Conservation (phyloP, 1,139 yeast genomes). For the Blastobotrys illinoisensis region DNA sequence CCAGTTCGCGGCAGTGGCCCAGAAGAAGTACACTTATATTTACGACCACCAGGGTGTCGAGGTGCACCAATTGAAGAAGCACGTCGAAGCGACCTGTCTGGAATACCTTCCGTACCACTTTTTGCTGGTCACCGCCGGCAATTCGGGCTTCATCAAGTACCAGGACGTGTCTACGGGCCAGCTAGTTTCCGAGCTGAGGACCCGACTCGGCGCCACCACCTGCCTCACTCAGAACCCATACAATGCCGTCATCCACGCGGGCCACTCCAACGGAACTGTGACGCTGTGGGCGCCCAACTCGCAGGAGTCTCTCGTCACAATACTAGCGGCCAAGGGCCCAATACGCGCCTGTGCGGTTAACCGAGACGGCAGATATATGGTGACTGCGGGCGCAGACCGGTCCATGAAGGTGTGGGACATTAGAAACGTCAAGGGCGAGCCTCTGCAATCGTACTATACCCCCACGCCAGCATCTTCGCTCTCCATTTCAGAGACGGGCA, state of each 20-base stretch:
- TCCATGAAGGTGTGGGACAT: constrained; percentile 90
- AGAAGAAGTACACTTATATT: constrained; percentile 87
- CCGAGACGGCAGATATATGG: constrained; percentile 93
- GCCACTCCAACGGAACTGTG: constrained; percentile 90
- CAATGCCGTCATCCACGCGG: constrained; percentile 92
- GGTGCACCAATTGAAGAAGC: constrained; percentile 85
- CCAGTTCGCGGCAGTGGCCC: constrained; percentile 94
- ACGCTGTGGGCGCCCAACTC: constrained; percentile 91
- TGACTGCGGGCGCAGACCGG: constrained; percentile 84
- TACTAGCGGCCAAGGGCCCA: constrained; percentile 81
- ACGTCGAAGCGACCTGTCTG: constrained; percentile 73
- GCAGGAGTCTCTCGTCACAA: constrained; percentile 78
- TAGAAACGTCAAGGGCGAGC: constrained; percentile 71
- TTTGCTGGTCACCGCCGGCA: constrained; percentile 79
- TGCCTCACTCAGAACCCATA: constrained; percentile 89
- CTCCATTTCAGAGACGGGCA: constrained; percentile 81
- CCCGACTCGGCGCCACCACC: constrained; percentile 86
- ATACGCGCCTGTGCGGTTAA: constrained; percentile 80
- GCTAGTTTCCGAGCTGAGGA: constrained; percentile 73
- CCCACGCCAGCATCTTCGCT: constrained; percentile 85
- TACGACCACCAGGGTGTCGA: constrained; percentile 91
- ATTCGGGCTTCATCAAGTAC: constrained; percentile 80
- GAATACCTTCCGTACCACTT: constrained; percentile 93
- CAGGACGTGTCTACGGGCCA: constrained; percentile 95
- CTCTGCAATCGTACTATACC: constrained; percentile 48